phyloP scores from a whole-genome alignment of 2,329 filamentous ascomycete species.

The Leptodontidium sp. region DNA sequence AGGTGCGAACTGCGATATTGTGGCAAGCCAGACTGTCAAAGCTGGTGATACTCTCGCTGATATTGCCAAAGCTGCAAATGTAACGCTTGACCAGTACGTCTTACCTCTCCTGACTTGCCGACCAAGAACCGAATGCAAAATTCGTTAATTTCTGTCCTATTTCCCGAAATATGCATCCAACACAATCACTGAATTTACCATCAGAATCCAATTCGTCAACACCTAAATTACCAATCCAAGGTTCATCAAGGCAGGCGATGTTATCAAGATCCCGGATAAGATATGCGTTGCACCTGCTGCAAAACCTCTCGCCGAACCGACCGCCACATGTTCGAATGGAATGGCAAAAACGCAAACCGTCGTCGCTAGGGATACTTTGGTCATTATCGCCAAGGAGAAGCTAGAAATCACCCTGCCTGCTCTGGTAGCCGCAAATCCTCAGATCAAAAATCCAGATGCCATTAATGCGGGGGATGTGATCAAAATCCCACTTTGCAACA shows the following conservation, averaged over 20 bases:
- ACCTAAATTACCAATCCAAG: constrained; percentile 30
- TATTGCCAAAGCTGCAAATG: constrained; percentile 23
- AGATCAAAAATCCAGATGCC: constrained; percentile 18
- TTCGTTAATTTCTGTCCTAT: too few species aligned
- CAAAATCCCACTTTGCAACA: too few species aligned
- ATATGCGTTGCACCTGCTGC: constrained; percentile 26
- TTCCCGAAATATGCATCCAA: too few species aligned
- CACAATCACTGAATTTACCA: too few species aligned
- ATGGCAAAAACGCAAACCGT: constrained; percentile 23
- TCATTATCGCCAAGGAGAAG: constrained; percentile 33
- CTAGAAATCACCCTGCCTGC: constrained; percentile 29
- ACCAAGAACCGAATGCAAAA: too few species aligned
- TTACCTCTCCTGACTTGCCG: too few species aligned
- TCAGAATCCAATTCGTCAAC: constrained; percentile 30
- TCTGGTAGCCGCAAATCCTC: constrained; percentile 25
- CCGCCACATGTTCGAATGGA: constrained; percentile 27
- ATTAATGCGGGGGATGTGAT: too few species aligned
- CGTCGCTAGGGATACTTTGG: constrained; percentile 27
- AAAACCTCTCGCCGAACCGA: constrained; percentile 19
- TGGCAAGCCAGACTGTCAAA: constrained; percentile 22
- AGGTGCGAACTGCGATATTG: constrained; percentile 30
- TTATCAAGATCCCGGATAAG: constrained; percentile 26
- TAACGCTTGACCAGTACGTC: constrained; percentile 24
- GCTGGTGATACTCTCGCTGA: constrained; percentile 28
- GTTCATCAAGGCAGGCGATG: constrained; percentile 27